Percentiles rank a stretch among this genome's conserved stretches.
These are phyloP conservation scores for Plenodomus lindquistii DNA, from an alignment of 2,329 filamentous ascomycete genomes.

Conservation along the genomic window DNA sequence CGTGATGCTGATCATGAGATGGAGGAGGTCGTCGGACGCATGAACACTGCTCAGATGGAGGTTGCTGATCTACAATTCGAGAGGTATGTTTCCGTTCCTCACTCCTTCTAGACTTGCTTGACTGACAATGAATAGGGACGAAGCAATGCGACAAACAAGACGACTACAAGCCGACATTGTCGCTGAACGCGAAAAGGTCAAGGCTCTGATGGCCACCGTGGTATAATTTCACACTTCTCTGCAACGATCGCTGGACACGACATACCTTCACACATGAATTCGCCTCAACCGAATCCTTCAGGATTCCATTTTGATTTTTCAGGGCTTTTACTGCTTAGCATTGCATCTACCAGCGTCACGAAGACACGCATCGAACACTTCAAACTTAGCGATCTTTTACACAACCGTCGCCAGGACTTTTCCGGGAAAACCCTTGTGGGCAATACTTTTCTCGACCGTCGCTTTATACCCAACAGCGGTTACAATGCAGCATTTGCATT, in stretches of 20 bases:
- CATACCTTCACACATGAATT: slow-evolving; percentile 16
- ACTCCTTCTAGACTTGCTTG: slow-evolving; percentile 9
- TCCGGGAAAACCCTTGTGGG: not conserved
- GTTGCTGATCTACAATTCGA: slow-evolving; percentile 77
- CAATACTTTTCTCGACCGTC: not conserved
- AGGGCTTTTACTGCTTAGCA: slow-evolving; percentile 11
- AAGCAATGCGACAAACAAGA: slow-evolving; percentile 71
- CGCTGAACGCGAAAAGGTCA: slow-evolving; percentile 64
- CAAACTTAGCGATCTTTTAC: slow-evolving; percentile 13
- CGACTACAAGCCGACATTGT: slow-evolving; percentile 70
- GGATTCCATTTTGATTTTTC: slow-evolving; percentile 6
- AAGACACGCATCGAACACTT: slow-evolving; percentile 22
- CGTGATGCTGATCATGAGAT: slow-evolving; percentile 77
- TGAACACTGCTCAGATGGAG: slow-evolving; percentile 83
- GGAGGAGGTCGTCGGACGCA: slow-evolving; percentile 79
- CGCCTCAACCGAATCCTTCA: slow-evolving; percentile 7
- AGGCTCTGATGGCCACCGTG: slow-evolving; percentile 48
- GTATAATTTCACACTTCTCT: slow-evolving; percentile 18
- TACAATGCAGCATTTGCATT: slow-evolving; percentile 10
- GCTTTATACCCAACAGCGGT: slow-evolving; percentile 24
- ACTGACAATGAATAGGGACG: slow-evolving; percentile 57
- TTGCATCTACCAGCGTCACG: slow-evolving; percentile 23
- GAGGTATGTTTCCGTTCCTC: slow-evolving; percentile 45
- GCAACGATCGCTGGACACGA: slow-evolving; percentile 20
- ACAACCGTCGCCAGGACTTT: slow-evolving; percentile 1